These are phyloP conservation scores for Amanita subjunquillea DNA, from an alignment of 768 basidiomycete genomes.

Conservation along the genomic window DNA sequence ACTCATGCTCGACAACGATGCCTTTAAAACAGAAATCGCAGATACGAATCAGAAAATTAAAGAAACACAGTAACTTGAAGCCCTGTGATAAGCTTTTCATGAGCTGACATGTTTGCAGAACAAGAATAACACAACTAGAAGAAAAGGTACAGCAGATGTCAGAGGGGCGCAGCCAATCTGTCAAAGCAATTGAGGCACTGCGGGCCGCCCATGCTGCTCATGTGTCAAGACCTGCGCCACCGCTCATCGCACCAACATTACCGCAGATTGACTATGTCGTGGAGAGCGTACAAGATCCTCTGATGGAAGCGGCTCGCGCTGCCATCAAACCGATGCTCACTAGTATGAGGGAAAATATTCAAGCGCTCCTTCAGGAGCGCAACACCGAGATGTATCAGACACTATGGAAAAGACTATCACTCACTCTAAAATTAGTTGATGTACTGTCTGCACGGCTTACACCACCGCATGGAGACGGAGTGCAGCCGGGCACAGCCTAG, in stretches of 20 bases:
- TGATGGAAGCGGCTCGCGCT: conserved; percentile 14
- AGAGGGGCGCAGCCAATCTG: conserved; percentile 10
- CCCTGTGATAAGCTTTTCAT: background rate
- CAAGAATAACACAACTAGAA: conserved; percentile 3
- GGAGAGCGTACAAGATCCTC: conserved; percentile 14
- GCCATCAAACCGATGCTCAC: conserved; percentile 15
- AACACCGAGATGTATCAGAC: conserved; percentile 16
- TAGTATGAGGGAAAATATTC: conserved; percentile 12
- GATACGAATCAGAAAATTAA: background rate
- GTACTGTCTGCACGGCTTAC: background rate
- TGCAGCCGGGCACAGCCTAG: background rate
- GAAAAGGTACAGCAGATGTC: conserved; percentile 10
- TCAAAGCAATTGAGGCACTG: conserved; percentile 15
- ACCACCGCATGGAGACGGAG: background rate
- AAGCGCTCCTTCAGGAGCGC: conserved; percentile 13
- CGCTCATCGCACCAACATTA: conserved; percentile 9
- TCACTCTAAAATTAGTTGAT: conserved; percentile 2
- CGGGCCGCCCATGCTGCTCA: conserved; percentile 14
- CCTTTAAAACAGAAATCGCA: background rate
- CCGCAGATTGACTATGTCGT: conserved; percentile 15
- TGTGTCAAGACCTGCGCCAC: conserved; percentile 10
- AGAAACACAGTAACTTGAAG: background rate
- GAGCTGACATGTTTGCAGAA: background rate
- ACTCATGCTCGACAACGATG: conserved; percentile 2
- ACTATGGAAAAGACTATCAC: conserved; percentile 15